These are phyloP conservation scores for Candida frijolesensis DNA, from an alignment of 1,139 yeast species.

Conservation along the genomic window DNA sequence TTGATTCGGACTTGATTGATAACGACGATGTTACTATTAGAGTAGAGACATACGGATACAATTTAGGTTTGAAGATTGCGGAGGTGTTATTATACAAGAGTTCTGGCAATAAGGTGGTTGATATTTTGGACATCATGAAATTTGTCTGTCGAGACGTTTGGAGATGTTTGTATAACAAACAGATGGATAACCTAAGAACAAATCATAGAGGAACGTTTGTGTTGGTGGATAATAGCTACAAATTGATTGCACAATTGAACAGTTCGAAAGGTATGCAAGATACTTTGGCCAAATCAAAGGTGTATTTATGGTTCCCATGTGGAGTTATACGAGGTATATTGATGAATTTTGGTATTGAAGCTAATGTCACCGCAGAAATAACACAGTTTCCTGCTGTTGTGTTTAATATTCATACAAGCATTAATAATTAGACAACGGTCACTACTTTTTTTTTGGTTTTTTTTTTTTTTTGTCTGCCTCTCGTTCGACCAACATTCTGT, in stretches of 20 bases:
- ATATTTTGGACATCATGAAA: constrained; percentile 81
- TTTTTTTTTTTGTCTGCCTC: no score
- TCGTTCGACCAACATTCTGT: no score
- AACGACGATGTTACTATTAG: constrained; percentile 62
- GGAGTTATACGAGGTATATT: constrained; percentile 85
- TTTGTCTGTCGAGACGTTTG: constrained; percentile 91
- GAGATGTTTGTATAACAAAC: constrained; percentile 78
- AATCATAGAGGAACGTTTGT: constrained; percentile 90
- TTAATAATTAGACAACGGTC: constrained; percentile 18
- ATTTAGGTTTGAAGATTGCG: constrained; percentile 72
- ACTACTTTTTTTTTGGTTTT: no score
- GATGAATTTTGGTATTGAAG: constrained; percentile 67
- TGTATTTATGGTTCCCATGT: constrained; percentile 77
- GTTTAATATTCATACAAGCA: constrained; percentile 68
- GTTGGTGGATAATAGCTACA: constrained; percentile 67
- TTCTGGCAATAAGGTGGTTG: constrained; percentile 52
- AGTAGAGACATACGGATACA: constrained; percentile 70
- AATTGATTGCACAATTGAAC: constrained; percentile 56
- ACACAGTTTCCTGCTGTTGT: constrained; percentile 65
- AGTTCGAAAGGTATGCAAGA: constrained; percentile 51
- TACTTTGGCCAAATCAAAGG: constrained; percentile 48
- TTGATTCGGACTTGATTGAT: constrained; percentile 35
- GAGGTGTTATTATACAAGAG: constrained; percentile 65
- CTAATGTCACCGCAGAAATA: constrained; percentile 70
- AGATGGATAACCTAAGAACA: constrained; percentile 88